Conservation (phyloP, 2,329 filamentous ascomycete genomes). For the Aureobasidium subglaciale region DNA sequence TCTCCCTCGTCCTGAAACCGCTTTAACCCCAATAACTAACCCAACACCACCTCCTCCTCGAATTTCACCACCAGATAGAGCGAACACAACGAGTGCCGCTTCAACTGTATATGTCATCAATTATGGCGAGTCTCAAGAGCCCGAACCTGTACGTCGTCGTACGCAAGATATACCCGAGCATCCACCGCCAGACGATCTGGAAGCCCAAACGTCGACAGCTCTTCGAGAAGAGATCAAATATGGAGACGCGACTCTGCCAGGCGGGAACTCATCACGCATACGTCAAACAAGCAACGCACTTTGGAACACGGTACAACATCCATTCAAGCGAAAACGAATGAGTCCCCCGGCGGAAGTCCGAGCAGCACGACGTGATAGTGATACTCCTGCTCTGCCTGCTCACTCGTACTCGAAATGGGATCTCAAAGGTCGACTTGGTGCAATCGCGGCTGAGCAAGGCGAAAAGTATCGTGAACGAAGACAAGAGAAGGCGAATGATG, state of each 20-base stretch:
- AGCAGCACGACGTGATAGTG: conserved; percentile 22
- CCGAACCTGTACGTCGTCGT: conserved; percentile 28
- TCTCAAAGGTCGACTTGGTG: conserved; percentile 39
- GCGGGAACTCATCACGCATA: conserved; percentile 13
- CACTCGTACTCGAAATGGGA: conserved; percentile 40
- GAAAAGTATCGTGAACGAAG: conserved; percentile 37
- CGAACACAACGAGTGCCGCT: conserved; percentile 54
- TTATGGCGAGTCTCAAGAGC: conserved; percentile 47
- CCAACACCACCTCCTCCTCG: conserved; percentile 35
- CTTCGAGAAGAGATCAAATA: not conserved
- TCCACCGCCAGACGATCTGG: not conserved
- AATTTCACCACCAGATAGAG: conserved; percentile 49
- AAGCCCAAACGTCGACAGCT: not conserved
- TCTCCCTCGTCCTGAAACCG: conserved; percentile 18
- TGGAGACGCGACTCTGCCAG: conserved; percentile 8
- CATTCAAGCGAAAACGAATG: conserved; percentile 51
- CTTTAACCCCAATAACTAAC: not conserved
- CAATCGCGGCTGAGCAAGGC: conserved; percentile 43
- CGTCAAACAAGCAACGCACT: conserved; percentile 18
- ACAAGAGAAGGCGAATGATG: conserved; percentile 27
- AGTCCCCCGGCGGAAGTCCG: conserved; percentile 55
- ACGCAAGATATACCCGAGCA: conserved; percentile 10
- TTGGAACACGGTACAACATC: conserved; percentile 49
- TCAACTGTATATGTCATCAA: conserved; percentile 59
- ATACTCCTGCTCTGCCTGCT: conserved; percentile 28